These are phyloP conservation scores for Leishmania tropica DNA, from an alignment of 208 protist species.

Conservation along the genomic window DNA sequence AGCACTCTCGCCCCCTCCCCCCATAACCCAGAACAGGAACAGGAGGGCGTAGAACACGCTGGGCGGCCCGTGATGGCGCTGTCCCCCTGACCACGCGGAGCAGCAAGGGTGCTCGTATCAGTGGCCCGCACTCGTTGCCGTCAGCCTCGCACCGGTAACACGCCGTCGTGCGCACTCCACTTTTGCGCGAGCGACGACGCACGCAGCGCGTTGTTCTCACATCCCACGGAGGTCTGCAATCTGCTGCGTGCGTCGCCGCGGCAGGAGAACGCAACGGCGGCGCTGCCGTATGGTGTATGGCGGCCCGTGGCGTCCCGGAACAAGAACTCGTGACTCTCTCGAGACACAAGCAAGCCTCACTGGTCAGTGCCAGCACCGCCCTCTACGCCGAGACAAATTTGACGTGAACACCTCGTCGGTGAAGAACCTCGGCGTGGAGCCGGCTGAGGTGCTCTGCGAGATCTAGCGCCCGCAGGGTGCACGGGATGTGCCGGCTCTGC, in stretches of 20 bases:
- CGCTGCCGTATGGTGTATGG: neutral
- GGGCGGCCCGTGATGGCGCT: neutral
- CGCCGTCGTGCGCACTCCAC: too few relatives aligned
- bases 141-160: neutral
- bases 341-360: neutral
- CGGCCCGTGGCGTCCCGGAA: neutral
- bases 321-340: neutral
- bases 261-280: neutral
- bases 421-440: neutral
- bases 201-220: neutral
- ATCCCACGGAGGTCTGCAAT: neutral
- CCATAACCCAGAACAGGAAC: neutral
- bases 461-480: neutral
- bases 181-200: too few relatives aligned
- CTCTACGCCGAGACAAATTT: constrained; percentile 9
- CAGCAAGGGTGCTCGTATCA: neutral
- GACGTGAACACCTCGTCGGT: neutral
- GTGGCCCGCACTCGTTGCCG: neutral
- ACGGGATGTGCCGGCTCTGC: neutral
- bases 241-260: neutral
- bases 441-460: neutral
- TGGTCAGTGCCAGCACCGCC: neutral
- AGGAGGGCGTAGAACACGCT: neutral
- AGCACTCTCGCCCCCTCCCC: neutral
- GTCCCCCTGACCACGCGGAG: neutral